Percentiles rank a stretch among this genome's conserved stretches.
Evolutionary conservation across 257 asterid species (phyloP).

Genomic region (Cruciata laevipes): DNA sequence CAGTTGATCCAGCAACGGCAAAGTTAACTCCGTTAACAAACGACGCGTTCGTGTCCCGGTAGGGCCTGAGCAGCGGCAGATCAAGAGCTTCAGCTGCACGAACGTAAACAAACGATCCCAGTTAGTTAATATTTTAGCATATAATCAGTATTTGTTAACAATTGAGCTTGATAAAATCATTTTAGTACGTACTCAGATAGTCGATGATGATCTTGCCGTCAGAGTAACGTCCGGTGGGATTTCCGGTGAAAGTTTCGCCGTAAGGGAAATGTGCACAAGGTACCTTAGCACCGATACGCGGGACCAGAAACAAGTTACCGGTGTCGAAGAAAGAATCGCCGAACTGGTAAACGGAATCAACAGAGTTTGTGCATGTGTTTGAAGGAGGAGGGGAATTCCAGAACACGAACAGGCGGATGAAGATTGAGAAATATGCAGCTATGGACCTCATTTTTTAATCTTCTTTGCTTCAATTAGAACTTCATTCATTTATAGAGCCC

Average conservation of each 20-base stretch:
- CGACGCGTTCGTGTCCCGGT: conserved; percentile 1
- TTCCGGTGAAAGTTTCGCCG: neutral
- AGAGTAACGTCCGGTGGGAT: neutral
- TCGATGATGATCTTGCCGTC: neutral
- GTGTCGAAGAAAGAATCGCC: neutral
- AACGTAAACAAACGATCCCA: no score
- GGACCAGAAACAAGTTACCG: neutral
- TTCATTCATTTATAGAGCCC: no score
- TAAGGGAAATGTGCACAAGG: neutral
- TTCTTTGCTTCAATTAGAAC: no score
- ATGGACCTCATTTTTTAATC: no score
- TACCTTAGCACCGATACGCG: neutral
- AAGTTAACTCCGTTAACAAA: neutral
- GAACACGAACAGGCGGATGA: neutral
- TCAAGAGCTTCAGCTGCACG: neutral
- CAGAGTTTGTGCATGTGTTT: neutral
- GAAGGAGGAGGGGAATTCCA: neutral
- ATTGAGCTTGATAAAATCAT: no score
- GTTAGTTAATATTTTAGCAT: no score
- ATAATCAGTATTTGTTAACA: no score
- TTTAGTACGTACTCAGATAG: neutral
- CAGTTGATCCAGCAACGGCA: neutral
- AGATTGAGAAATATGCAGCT: no score
- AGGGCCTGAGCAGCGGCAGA: neutral
- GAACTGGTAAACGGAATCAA: neutral